Percentiles rank a stretch among this genome's conserved stretches.
These are phyloP conservation scores for Seiridium unicorne DNA, from an alignment of 2,329 filamentous ascomycete species.

Conservation along the genomic window DNA sequence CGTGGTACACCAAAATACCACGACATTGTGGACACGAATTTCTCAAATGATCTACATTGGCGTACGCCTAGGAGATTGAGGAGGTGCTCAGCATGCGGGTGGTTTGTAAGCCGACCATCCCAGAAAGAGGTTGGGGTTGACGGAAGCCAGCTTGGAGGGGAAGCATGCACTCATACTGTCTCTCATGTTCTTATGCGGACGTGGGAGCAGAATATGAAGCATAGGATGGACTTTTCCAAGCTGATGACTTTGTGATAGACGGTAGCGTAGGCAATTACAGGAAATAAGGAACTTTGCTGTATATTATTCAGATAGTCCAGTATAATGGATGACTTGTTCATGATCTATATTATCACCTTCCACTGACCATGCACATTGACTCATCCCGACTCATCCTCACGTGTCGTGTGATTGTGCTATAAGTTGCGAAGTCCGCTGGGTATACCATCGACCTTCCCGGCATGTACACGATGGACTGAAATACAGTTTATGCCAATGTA, in stretches of 20 bases:
- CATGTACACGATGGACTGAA: no score
- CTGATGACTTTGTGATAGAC: slow-evolving; percentile 19
- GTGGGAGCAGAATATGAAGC: background rate
- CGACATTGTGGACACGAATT: slow-evolving; percentile 17
- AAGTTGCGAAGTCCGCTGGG: no score
- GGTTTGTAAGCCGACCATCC: no score
- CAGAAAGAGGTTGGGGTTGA: no score
- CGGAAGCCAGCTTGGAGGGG: no score
- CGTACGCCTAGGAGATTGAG: slow-evolving; percentile 14
- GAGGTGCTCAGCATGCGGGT: background rate
- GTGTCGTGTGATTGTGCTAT: no score
- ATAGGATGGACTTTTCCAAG: background rate
- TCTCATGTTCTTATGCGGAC: background rate
- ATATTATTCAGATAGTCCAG: slow-evolving; percentile 33
- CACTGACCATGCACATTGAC: background rate
- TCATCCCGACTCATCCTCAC: no score
- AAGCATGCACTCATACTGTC: no score
- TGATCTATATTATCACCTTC: slow-evolving; percentile 2
- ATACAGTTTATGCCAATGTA: no score
- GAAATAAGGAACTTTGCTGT: slow-evolving; percentile 28
- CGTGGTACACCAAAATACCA: background rate
- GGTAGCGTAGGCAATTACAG: slow-evolving; percentile 19
- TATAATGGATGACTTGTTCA: slow-evolving; percentile 23
- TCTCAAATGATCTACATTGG: slow-evolving; percentile 21
- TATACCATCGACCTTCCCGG: no score